phyloP scores from a whole-genome alignment of 139 green algal species.

The Penium margaritaceum region DNA sequence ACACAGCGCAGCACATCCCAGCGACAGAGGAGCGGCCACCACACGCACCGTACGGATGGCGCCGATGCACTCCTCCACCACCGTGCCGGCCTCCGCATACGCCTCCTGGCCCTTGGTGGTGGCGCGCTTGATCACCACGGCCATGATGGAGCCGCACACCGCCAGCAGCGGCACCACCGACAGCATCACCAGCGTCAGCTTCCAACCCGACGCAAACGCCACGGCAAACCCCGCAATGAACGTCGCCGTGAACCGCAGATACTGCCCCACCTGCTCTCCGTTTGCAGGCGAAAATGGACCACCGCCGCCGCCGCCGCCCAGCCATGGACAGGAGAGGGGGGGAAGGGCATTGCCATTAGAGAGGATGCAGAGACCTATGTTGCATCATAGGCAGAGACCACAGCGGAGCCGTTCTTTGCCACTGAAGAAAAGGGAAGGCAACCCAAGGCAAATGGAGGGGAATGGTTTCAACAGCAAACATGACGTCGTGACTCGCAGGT shows the following conservation, averaged over 20 bases:
- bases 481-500: too few species aligned
- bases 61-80: slow-evolving; percentile 33
- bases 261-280: slow-evolving; percentile 34
- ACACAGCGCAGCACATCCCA: too few species aligned
- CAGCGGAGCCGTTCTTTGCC: too few species aligned
- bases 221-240: slow-evolving; percentile 54
- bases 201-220: slow-evolving; percentile 59
- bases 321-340: background rate
- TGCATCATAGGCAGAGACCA: too few species aligned
- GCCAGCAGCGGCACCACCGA: slow-evolving; percentile 58
- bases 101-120: slow-evolving; percentile 30
- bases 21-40: background rate
- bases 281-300: too few species aligned
- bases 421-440: background rate
- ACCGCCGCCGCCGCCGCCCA: background rate
- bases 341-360: background rate
- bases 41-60: slow-evolving; percentile 37
- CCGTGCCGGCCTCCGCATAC: slow-evolving; percentile 22
- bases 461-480: too few species aligned
- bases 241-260: slow-evolving; percentile 31
- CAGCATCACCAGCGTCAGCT: slow-evolving; percentile 70
- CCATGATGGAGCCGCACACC: slow-evolving; percentile 18
- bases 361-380: too few species aligned
- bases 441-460: background rate
- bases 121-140: background rate